These are phyloP conservation scores for Sordaria brevicollis DNA, from an alignment of 495 filamentous ascomycete species.

Conservation along the genomic window DNA sequence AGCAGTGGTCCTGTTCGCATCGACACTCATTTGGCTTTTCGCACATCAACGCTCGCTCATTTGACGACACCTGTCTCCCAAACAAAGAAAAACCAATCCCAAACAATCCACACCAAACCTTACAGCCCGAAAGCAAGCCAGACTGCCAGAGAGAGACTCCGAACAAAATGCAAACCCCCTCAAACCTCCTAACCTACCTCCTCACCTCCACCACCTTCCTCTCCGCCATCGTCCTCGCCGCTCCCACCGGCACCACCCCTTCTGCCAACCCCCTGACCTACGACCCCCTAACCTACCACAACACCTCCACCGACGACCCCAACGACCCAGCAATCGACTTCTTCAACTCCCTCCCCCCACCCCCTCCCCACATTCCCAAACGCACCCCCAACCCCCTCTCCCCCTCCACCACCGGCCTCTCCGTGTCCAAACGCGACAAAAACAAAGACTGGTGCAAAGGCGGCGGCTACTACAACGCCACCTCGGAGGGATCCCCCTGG, in stretches of 20 bases:
- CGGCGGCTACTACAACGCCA: not conserved
- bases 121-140: too few species aligned
- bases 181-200: not conserved
- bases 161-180: not conserved
- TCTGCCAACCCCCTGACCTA: not conserved
- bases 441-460: not conserved
- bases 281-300: not conserved
- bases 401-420: not conserved
- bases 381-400: not conserved
- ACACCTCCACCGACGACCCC: not conserved
- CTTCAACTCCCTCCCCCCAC: not conserved
- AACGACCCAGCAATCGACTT: not conserved
- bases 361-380: not conserved
- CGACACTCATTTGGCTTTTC: not conserved
- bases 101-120: not conserved
- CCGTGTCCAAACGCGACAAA: not conserved
- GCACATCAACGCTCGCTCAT: too few species aligned
- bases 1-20: not conserved
- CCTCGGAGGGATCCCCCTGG: not conserved
- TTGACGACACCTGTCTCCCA: not conserved
- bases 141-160: too few species aligned
- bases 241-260: not conserved
- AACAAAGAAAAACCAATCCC: not conserved
- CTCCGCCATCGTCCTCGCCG: not conserved
- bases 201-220: not conserved